Percentiles rank a stretch among this genome's conserved stretches.
Conservation (phyloP, 139 green algal species). For the Volvox africanus region DNA sequence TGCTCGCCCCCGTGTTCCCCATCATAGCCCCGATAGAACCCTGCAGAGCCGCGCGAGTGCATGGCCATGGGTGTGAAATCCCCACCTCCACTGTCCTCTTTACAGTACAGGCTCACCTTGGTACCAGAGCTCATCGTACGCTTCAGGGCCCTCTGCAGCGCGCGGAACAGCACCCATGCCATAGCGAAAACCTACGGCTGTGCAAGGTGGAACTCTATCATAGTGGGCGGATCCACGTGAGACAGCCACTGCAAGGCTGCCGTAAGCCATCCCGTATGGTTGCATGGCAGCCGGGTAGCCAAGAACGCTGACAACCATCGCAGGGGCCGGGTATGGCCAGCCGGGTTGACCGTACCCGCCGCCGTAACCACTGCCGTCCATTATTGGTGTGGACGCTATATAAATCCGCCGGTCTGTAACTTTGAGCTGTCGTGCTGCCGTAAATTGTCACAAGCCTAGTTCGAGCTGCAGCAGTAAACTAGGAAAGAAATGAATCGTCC, state of each 20-base stretch:
- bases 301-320: background rate
- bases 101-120: background rate
- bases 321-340: too few relatives aligned
- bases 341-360: background rate
- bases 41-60: background rate
- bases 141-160: background rate
- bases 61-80: background rate
- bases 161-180: background rate
- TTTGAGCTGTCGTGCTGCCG: too few relatives aligned
- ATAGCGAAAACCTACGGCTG: background rate
- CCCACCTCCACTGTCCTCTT: background rate
- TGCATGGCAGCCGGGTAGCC: background rate
- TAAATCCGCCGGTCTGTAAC: too few relatives aligned
- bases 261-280: background rate
- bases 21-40: conserved; percentile 28
- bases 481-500: too few relatives aligned
- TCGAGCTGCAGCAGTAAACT: too few relatives aligned
- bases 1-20: background rate
- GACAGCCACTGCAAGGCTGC: background rate
- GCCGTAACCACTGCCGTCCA: background rate
- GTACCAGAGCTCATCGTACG: conserved; percentile 11
- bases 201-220: background rate
- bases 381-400: background rate
- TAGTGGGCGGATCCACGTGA: background rate
- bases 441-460: too few relatives aligned